Conservation (phyloP, 768 basidiomycete genomes). For the Calocera viscosa region DNA sequence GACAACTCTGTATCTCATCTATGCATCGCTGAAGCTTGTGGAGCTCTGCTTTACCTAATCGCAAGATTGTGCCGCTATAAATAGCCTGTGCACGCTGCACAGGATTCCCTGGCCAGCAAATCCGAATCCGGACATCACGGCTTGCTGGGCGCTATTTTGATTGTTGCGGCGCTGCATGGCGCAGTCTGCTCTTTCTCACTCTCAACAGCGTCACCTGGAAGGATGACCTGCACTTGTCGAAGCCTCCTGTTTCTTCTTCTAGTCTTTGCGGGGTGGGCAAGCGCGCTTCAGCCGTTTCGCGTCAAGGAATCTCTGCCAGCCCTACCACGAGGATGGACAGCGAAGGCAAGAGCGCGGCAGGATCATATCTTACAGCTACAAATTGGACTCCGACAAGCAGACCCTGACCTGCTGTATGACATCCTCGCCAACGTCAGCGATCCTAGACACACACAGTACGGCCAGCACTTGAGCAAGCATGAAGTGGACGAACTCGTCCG, state of each 20-base stretch:
- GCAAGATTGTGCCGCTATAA: too few species aligned
- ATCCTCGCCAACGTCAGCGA: slow-evolving; percentile 48
- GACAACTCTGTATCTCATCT: too few species aligned
- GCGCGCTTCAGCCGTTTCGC: neutral
- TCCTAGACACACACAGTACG: slow-evolving; percentile 42
- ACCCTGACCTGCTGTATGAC: slow-evolving; percentile 39
- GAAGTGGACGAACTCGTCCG: slow-evolving; percentile 51
- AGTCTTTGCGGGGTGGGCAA: neutral
- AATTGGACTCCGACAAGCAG: slow-evolving; percentile 43
- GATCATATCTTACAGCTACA: slow-evolving; percentile 34
- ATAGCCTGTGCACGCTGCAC: neutral
- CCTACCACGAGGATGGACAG: neutral
- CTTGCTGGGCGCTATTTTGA: neutral
- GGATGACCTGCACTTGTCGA: neutral
- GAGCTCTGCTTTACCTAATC: too few species aligned
- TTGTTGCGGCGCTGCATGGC: neutral
- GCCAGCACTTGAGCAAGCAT: slow-evolving; percentile 50
- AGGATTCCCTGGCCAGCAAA: neutral
- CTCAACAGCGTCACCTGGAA: neutral
- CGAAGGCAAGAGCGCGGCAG: neutral
- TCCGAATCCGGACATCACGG: neutral
- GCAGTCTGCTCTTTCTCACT: neutral
- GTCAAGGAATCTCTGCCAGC: slow-evolving; percentile 5
- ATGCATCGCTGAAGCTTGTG: too few species aligned
- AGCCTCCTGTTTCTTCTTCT: neutral